These are phyloP conservation scores for Ganoderma leucocontextum DNA, from an alignment of 1,284 basidiomycete species.

Conservation along the genomic window DNA sequence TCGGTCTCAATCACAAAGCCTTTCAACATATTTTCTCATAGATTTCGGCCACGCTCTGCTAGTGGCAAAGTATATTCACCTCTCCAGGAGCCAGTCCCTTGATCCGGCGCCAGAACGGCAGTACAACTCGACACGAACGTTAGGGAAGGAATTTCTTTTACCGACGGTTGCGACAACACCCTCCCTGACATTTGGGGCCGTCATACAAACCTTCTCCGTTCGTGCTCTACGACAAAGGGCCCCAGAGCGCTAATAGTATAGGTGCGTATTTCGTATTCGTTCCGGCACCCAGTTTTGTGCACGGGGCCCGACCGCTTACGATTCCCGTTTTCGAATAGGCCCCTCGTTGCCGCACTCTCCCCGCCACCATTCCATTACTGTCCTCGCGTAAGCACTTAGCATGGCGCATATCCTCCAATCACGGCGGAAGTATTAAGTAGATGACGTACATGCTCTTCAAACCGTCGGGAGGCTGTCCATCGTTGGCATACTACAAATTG, in stretches of 20 bases:
- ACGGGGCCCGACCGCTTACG: background rate
- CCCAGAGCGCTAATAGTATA: background rate
- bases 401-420: background rate
- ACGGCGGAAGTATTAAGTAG: background rate
- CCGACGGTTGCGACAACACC: too few relatives aligned
- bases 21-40: too few relatives aligned
- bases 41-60: too few relatives aligned
- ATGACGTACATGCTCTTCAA: background rate
- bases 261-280: too few relatives aligned
- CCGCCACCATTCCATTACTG: background rate
- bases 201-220: background rate
- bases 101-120: too few relatives aligned
- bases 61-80: too few relatives aligned
- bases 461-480: background rate
- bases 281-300: too few relatives aligned
- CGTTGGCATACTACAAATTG: background rate
- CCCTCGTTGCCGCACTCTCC: background rate
- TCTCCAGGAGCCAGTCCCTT: too few relatives aligned
- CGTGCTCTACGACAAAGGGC: background rate
- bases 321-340: background rate
- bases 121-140: too few relatives aligned
- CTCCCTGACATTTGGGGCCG: too few relatives aligned
- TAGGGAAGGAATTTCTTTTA: too few relatives aligned
- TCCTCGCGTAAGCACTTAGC: background rate
- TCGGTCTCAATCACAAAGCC: too few relatives aligned